Base-by-base conservation (phyloP, 345 rosid genomes). In the Populus davidiana region DNA sequence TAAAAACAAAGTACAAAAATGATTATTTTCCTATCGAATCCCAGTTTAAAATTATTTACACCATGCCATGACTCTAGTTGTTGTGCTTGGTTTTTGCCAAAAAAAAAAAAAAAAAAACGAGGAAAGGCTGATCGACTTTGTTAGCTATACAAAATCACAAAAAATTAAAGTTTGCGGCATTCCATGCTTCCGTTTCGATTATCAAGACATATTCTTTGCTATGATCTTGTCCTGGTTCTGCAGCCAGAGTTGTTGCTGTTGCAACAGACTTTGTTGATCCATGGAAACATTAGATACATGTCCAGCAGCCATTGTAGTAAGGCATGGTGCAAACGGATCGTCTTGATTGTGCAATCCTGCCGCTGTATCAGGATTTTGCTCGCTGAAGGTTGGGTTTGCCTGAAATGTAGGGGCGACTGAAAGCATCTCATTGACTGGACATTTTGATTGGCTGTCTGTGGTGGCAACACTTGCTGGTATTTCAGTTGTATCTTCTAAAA, bases 161-260 rank as follows among this genome's bases (percentile, higher is more conserved):
- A 12, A 5, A 6, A 7, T 20, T 1, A 47, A 16, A 62, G n/a
- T 31, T 9, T 18, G 38, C 36, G 18, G 12, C 41, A 59, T 36
- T 33, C 67, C 44, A 73, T 25, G 18, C 14, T 43, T 21, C 35
- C 38, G 27, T 38, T 69, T 72, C 9, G 56, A 18, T 79, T 4
- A 82, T 88, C 82, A 87, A 59, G 76, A 49, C 59, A 79, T 62
- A 68, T 85, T 89, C 78, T 91, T 93, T 29, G 92, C 83, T 20
- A 94, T 89, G 61, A 95, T 92, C 86, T 85, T 90, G 79, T 86
- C 88, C 79, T 95, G 95, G 75, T 88, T 81, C 82, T 88, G 87
- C 79, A 90, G 79, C 98, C 99, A 93, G 41, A 88, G 9, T 52
- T 88, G 87, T 25, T 91, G 95, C 80, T 94, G 89, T 63, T 81